phyloP scores from a whole-genome alignment of 257 asterid species.

The Apocynum venetum region DNA sequence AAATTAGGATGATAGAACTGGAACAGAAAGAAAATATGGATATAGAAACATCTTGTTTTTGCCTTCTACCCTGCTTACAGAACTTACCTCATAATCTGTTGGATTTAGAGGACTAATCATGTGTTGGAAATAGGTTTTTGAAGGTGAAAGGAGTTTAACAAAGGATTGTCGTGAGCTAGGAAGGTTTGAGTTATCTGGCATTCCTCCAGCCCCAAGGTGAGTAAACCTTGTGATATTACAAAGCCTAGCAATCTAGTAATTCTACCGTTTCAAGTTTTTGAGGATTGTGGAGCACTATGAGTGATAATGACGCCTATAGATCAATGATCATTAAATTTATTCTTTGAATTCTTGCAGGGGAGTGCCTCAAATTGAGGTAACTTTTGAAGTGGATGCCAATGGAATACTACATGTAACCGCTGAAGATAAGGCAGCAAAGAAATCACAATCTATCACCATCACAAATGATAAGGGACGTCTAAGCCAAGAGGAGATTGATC shows the following conservation, averaged over 20 bases:
- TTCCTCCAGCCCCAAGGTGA: conserved; percentile 29
- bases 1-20: neutral
- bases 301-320: neutral
- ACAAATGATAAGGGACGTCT: conserved; percentile 16
- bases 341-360: conserved; percentile 10
- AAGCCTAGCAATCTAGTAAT: neutral
- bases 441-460: conserved; percentile 19
- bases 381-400: conserved; percentile 17
- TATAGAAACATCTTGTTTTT: neutral
- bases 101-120: neutral
- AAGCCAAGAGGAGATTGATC: conserved; percentile 22
- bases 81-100: neutral
- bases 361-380: conserved; percentile 25
- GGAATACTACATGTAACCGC: conserved; percentile 25
- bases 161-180: conserved; percentile 29
- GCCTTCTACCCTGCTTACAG: neutral
- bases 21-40: neutral
- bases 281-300: neutral
- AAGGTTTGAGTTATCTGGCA: conserved; percentile 24
- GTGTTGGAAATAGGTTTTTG: conserved; percentile 15
- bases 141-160: conserved; percentile 28
- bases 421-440: conserved; percentile 26
- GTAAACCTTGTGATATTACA: neutral
- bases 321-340: neutral
- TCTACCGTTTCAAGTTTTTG: neutral